Evolutionary conservation across 2,329 filamentous ascomycete genomes (phyloP).

Genomic region (Colletotrichum incanum): DNA sequence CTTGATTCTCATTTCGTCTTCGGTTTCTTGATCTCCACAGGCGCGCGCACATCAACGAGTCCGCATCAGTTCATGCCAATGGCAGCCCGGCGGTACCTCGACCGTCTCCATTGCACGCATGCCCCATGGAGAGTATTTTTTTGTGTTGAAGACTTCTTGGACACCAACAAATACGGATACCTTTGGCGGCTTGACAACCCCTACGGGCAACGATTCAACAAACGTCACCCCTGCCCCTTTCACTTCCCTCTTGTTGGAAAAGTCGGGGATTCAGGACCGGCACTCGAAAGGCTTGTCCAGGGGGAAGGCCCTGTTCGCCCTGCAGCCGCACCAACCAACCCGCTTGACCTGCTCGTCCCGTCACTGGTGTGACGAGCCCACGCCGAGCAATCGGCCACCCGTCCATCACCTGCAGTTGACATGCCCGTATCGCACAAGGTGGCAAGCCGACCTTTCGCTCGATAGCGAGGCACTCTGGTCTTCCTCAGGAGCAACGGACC

Average conservation of each 20-base stretch:
- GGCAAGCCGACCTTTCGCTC: conserved; percentile 8
- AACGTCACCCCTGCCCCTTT: conserved; percentile 5
- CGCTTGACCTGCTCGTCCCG: conserved; percentile 29
- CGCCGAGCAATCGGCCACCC: conserved; percentile 24
- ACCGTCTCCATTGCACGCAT: background rate
- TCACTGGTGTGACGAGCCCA: conserved; percentile 34
- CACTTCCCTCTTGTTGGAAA: conserved; percentile 32
- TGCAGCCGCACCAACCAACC: conserved; percentile 41
- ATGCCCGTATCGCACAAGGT: conserved; percentile 30
- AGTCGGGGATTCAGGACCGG: conserved; percentile 34
- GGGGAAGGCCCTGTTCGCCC: conserved; percentile 18
- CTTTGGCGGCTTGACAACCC: background rate
- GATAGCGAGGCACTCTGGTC: background rate
- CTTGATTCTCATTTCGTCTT: conserved; percentile 35
- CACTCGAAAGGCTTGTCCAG: conserved; percentile 36
- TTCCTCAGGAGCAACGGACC: background rate
- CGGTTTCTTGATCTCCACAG: conserved; percentile 27
- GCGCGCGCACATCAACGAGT: conserved; percentile 13
- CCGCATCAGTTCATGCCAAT: conserved; percentile 11
- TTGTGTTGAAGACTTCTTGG: conserved; percentile 2
- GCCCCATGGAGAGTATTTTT: background rate
- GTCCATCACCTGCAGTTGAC: conserved; percentile 15
- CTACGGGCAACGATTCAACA: conserved; percentile 7
- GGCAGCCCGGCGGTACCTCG: background rate
- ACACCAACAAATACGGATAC: background rate